Evolutionary conservation across 192 early-diverging fungal genomes (phyloP).

Genomic region (Spinellus fusiger): DNA sequence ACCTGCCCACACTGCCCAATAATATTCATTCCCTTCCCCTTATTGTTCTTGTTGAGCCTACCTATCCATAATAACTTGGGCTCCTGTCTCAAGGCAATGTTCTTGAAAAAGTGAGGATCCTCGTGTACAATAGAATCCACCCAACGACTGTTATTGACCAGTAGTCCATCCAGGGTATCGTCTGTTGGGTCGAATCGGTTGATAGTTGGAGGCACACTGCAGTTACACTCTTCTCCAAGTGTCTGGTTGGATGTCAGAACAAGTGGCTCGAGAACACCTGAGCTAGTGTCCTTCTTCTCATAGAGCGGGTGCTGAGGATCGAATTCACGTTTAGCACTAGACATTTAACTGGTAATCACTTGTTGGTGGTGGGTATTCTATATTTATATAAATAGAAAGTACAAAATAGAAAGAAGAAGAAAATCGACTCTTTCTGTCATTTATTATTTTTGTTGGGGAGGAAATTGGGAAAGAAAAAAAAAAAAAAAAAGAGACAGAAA

Average conservation of each 20-base stretch:
- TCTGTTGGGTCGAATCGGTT: constrained; percentile 25
- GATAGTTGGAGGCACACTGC: background rate
- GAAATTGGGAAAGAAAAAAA: background rate
- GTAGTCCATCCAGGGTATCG: constrained; percentile 15
- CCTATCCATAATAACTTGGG: constrained; percentile 88
- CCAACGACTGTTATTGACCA: constrained; percentile 61
- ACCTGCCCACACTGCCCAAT: background rate
- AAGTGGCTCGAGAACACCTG: background rate
- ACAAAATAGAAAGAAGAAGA: too few species aligned
- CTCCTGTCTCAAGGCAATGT: constrained; percentile 65
- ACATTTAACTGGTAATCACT: too few species aligned
- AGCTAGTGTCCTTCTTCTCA: background rate
- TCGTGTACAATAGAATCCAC: constrained; percentile 45
- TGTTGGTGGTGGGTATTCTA: too few species aligned
- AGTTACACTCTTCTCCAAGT: background rate
- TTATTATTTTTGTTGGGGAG: background rate
- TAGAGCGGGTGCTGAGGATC: background rate
- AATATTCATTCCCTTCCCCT: background rate
- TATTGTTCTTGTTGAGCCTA: constrained; percentile 10
- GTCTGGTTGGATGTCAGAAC: constrained; percentile 1
- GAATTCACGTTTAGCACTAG: background rate
- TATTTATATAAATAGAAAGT: too few species aligned
- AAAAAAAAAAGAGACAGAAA: background rate
- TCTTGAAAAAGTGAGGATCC: constrained; percentile 67
- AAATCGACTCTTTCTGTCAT: too few species aligned